Conservation (phyloP, 768 basidiomycete species). For the Agrocybe pediades region DNA sequence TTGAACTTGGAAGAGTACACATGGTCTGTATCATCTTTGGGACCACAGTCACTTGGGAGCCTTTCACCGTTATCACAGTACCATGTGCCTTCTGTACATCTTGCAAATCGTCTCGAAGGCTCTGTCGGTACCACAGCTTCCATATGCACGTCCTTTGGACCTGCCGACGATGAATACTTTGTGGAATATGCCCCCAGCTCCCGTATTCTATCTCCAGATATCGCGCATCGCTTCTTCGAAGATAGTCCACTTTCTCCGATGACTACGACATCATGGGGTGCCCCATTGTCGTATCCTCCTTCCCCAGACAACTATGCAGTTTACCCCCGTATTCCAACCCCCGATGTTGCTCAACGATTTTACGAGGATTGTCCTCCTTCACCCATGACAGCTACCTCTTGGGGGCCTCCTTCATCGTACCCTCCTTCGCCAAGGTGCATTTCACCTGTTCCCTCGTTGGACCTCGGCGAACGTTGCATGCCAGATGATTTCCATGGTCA, state of each 20-base stretch:
- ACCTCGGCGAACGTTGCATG: conserved; percentile 18
- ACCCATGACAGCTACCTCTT: conserved; percentile 50
- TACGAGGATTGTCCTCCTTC: conserved; percentile 56
- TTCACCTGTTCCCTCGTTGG: conserved; percentile 20
- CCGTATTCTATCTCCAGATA: conserved; percentile 57
- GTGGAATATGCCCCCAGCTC: conserved; percentile 34
- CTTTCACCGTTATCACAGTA: conserved; percentile 39
- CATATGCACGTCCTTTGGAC: conserved; percentile 57
- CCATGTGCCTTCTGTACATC: conserved; percentile 53
- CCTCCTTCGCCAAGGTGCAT: conserved; percentile 23
- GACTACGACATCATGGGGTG: conserved; percentile 54
- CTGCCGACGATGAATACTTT: conserved; percentile 51
- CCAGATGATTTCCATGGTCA: conserved; percentile 4
- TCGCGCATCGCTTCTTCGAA: conserved; percentile 56
- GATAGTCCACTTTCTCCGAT: conserved; percentile 53
- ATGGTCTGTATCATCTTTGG: conserved; percentile 71
- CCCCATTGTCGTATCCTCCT: conserved; percentile 39
- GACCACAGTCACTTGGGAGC: conserved; percentile 52
- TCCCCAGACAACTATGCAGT: conserved; percentile 1
- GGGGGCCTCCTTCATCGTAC: conserved; percentile 49
- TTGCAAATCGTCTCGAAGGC: conserved; percentile 53
- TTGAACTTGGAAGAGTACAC: conserved; percentile 65
- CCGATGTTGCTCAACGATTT: conserved; percentile 59
- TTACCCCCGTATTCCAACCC: conserved; percentile 48
- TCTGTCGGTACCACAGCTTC: conserved; percentile 59